A percentile compares a stretch with the other conserved stretches of the same genome.
Evolutionary conservation across 129 eudicot genomes (phyloP).

Genomic region (Flaveria robusta): DNA sequence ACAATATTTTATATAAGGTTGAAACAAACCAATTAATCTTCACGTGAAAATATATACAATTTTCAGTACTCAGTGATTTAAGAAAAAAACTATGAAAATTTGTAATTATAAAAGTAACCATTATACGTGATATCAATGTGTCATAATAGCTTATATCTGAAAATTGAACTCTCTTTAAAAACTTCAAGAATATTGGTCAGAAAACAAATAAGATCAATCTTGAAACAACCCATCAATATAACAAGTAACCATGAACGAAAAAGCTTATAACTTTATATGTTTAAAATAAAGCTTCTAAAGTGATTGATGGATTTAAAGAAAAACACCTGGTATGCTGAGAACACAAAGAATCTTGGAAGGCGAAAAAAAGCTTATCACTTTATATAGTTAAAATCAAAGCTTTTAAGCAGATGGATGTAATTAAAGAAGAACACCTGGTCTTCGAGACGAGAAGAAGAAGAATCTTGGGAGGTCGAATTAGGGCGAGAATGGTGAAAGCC

Average conservation of each 20-base stretch:
- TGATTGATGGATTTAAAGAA: neutral
- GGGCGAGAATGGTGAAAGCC: constrained; percentile 60
- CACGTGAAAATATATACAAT: neutral
- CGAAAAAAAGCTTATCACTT: neutral
- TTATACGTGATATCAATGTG: neutral
- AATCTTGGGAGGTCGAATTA: constrained; percentile 39
- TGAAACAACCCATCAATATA: neutral
- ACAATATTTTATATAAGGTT: neutral
- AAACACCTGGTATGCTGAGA: constrained; percentile 21
- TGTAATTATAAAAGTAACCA: neutral
- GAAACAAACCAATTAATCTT: neutral
- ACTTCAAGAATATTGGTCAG: neutral
- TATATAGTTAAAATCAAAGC: neutral
- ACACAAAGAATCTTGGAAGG: neutral
- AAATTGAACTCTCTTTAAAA: neutral
- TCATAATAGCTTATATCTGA: neutral
- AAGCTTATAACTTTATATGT: neutral
- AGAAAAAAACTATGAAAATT: neutral
- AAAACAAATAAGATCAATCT: neutral
- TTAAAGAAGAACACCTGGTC: neutral
- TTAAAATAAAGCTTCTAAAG: neutral
- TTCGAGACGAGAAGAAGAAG: constrained; percentile 6
- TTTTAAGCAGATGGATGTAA: neutral
- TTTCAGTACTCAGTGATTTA: neutral
- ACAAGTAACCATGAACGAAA: neutral